These are phyloP conservation scores for Seminavis robusta DNA, from an alignment of 108 stramenopile species.

Conservation along the genomic window DNA sequence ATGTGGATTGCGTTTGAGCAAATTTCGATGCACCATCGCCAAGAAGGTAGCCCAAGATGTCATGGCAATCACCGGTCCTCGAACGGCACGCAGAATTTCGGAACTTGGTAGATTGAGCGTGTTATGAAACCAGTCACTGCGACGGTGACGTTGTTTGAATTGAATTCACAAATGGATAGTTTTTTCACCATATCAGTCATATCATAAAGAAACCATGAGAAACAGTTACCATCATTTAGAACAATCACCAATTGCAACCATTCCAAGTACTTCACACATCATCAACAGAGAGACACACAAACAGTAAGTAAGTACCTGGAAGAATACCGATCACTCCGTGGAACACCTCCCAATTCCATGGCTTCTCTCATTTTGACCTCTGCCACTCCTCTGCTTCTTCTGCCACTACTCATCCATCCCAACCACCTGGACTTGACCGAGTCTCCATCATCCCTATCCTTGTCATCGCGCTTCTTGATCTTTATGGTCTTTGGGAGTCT, in stretches of 20 bases:
- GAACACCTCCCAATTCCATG: constrained; percentile 46
- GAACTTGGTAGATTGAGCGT: constrained; percentile 79
- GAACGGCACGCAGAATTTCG: constrained; percentile 74
- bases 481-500: too few relatives aligned
- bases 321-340: constrained; percentile 49
- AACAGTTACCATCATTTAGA: too few relatives aligned
- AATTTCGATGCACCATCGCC: constrained; percentile 45
- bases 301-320: too few relatives aligned
- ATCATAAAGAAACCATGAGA: too few relatives aligned
- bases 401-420: constrained; percentile 40
- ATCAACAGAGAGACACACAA: too few relatives aligned
- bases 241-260: too few relatives aligned
- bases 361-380: constrained; percentile 49
- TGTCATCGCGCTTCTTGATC: not conserved
- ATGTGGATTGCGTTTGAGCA: constrained; percentile 19
- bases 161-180: too few relatives aligned
- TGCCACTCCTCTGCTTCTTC: constrained; percentile 12
- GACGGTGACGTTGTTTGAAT: too few relatives aligned
- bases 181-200: too few relatives aligned
- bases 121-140: constrained; percentile 87
- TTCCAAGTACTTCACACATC: too few relatives aligned
- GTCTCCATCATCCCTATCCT: not conserved
- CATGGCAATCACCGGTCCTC: constrained; percentile 57
- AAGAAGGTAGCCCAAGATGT: constrained; percentile 62
- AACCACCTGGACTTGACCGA: constrained; percentile 19